Evolutionary conservation across 164 flowering plant genomes (phyloP).

Genomic region (Berberis thunbergii): DNA sequence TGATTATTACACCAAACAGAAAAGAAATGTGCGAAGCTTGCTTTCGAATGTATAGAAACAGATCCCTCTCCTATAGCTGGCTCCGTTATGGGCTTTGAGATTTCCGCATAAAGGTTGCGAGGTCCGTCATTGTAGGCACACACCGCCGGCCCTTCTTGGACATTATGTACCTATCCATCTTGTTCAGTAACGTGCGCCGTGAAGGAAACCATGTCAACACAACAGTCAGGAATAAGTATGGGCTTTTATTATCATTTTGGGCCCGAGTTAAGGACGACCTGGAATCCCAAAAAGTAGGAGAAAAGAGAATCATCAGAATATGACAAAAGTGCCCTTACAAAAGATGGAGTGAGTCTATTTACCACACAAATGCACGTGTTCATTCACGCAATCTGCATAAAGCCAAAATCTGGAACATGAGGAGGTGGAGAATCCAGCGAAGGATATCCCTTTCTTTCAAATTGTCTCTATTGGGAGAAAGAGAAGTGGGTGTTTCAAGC

Average conservation of each 20-base stretch:
- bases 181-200: too few species aligned
- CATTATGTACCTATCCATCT: too few species aligned
- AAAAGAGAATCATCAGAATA: background rate
- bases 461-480: too few species aligned
- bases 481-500: too few species aligned
- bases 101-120: background rate
- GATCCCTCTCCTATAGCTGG: background rate
- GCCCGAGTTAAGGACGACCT: too few species aligned
- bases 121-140: background rate
- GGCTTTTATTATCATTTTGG: too few species aligned
- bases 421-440: too few species aligned
- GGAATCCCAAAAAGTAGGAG: too few species aligned
- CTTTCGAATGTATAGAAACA: background rate
- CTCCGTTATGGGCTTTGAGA: background rate
- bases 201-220: too few species aligned
- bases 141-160: background rate
- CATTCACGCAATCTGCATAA: background rate
- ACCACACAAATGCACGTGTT: background rate
- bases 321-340: constrained; percentile 1
- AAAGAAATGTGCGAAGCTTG: background rate
- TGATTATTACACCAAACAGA: background rate
- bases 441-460: too few species aligned
- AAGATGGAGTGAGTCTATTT: background rate
- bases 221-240: too few species aligned
- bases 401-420: background rate